Percentiles rank a stretch among this genome's conserved stretches.
Conservation (phyloP, 2,329 filamentous ascomycete genomes). For the Fusarium setosum region DNA sequence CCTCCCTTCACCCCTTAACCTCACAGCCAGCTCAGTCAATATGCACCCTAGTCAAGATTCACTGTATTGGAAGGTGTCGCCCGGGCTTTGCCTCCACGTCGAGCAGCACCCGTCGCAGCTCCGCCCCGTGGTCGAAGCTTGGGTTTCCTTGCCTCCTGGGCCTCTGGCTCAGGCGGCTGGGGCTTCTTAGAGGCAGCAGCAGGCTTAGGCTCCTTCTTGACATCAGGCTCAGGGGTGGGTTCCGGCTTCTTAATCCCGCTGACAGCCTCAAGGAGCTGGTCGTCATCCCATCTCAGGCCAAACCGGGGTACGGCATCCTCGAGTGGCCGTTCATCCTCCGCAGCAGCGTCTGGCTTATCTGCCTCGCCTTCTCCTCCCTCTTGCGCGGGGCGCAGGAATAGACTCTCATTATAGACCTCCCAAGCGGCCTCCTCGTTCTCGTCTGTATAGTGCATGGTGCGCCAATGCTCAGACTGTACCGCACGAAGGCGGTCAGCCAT, state of each 20-base stretch:
- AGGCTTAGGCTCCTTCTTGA: constrained; percentile 45
- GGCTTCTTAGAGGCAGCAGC: constrained; percentile 31
- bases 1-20: neutral
- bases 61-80: constrained; percentile 36
- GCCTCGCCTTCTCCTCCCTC: constrained; percentile 22
- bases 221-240: constrained; percentile 40
- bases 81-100: constrained; percentile 45
- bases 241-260: constrained; percentile 56
- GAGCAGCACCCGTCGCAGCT: constrained; percentile 34
- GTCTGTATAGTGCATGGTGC: constrained; percentile 81
- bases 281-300: constrained; percentile 56
- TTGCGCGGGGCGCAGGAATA: constrained; percentile 57
- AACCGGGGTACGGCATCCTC: constrained; percentile 53
- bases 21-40: constrained; percentile 7
- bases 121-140: constrained; percentile 42
- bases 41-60: constrained; percentile 11
- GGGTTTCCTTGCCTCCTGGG: constrained; percentile 44
- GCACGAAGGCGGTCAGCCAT: constrained; percentile 80
- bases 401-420: constrained; percentile 78
- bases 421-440: constrained; percentile 83
- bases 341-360: constrained; percentile 25
- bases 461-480: constrained; percentile 88
- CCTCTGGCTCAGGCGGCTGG: constrained; percentile 19
- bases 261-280: constrained; percentile 58
- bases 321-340: constrained; percentile 38